Percentiles rank a stretch among this genome's conserved stretches.
phyloP scores from a whole-genome alignment of 768 basidiomycete genomes.

The Leccinum rimulosum region DNA sequence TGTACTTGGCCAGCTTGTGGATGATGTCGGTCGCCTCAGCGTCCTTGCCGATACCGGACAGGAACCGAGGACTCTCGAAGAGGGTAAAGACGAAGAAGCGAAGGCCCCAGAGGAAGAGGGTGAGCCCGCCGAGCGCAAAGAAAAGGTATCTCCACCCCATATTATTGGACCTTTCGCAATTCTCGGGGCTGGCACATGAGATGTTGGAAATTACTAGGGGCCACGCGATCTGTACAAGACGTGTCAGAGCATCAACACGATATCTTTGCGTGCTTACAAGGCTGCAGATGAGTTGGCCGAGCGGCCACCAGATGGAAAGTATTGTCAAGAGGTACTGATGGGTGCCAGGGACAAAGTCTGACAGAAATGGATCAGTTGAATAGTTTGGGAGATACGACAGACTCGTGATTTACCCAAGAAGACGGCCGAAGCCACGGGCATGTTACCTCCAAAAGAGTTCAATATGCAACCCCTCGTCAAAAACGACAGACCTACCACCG shows the following conservation, averaged over 20 bases:
- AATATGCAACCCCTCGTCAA: not conserved
- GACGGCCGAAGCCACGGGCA: constrained; percentile 55
- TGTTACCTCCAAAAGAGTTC: constrained; percentile 37
- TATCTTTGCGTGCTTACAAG: constrained; percentile 32
- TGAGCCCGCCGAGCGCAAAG: constrained; percentile 51
- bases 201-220: constrained; percentile 51
- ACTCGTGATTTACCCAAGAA: constrained; percentile 39
- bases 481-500: constrained; percentile 34
- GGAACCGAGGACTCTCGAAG: constrained; percentile 56
- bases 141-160: constrained; percentile 67
- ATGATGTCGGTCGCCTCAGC: constrained; percentile 48
- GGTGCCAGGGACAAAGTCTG: constrained; percentile 50
- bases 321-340: constrained; percentile 60
- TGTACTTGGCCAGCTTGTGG: constrained; percentile 48
- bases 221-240: constrained; percentile 47
- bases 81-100: constrained; percentile 53
- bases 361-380: constrained; percentile 9
- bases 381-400: not conserved
- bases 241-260: not conserved
- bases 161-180: constrained; percentile 44
- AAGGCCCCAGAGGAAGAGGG: constrained; percentile 48
- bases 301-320: constrained; percentile 57
- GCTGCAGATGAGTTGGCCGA: constrained; percentile 51
- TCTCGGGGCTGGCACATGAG: constrained; percentile 39
- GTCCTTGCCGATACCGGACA: constrained; percentile 52